Percentiles rank a stretch among this genome's conserved stretches.
Conservation (phyloP, 805 yeast species). For the Tetrapisispora phaffii region DNA sequence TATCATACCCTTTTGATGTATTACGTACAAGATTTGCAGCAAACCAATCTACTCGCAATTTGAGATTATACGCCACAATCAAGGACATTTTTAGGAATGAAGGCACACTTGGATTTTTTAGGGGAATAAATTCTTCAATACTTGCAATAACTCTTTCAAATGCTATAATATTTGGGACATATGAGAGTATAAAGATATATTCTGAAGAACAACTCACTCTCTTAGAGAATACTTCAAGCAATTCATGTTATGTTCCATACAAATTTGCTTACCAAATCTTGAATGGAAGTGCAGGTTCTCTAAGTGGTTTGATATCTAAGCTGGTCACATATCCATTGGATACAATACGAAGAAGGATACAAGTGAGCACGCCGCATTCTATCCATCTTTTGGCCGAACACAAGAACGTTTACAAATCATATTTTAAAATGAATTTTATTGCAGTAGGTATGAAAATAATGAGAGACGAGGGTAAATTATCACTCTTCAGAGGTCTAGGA, state of each 20-base stretch:
- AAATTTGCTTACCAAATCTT: conserved; percentile 9
- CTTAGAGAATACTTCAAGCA: neutral
- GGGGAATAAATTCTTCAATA: conserved; percentile 42
- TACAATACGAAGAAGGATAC: conserved; percentile 67
- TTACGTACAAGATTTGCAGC: conserved; percentile 80
- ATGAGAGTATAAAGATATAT: conserved; percentile 35
- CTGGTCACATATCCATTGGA: conserved; percentile 77
- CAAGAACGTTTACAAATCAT: conserved; percentile 8
- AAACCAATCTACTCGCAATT: conserved; percentile 30
- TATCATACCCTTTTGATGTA: conserved; percentile 86
- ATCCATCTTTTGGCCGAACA: conserved; percentile 12
- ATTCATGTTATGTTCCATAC: neutral
- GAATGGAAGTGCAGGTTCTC: conserved; percentile 55
- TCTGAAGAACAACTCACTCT: conserved; percentile 25
- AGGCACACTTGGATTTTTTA: conserved; percentile 40
- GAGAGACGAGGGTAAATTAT: conserved; percentile 46
- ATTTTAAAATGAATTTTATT: conserved; percentile 17
- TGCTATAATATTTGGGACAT: conserved; percentile 66
- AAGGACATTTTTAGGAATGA: conserved; percentile 30
- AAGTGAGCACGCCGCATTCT: conserved; percentile 31
- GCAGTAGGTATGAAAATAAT: conserved; percentile 32
- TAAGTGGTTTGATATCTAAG: conserved; percentile 72
- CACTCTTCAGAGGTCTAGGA: conserved; percentile 61
- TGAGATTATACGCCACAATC: conserved; percentile 21
- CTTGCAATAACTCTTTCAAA: conserved; percentile 59